phyloP scores from a whole-genome alignment of 495 filamentous ascomycete species.

The Pyronema omphalodes region DNA sequence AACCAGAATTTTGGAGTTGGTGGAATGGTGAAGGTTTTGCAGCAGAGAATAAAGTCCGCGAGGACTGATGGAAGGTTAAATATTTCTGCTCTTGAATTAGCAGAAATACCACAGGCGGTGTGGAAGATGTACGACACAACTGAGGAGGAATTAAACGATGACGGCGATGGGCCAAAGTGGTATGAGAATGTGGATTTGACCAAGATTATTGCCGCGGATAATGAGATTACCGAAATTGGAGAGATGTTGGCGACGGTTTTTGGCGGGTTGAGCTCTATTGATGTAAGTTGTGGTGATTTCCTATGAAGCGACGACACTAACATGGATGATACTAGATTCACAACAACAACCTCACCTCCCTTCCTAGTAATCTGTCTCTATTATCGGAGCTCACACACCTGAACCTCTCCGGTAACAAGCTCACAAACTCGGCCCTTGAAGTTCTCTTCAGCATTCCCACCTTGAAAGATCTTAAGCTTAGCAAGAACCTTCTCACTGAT shows the following conservation, averaged over 20 bases:
- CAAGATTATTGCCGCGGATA: constrained; percentile 75
- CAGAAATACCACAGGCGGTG: constrained; percentile 64
- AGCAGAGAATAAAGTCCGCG: constrained; percentile 56
- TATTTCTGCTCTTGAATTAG: constrained; percentile 68
- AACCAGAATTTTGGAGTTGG: constrained; percentile 42
- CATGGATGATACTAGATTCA: constrained; percentile 13
- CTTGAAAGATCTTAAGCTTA: constrained; percentile 63
- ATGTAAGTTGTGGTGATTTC: constrained; percentile 45
- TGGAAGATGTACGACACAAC: constrained; percentile 58
- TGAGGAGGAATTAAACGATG: constrained; percentile 38
- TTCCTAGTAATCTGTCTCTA: constrained; percentile 51
- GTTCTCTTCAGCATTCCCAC: constrained; percentile 48
- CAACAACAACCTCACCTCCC: constrained; percentile 44
- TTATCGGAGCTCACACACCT: constrained; percentile 43
- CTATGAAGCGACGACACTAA: constrained; percentile 2
- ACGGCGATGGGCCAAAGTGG: constrained; percentile 45
- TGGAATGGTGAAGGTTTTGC: constrained; percentile 41
- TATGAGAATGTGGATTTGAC: constrained; percentile 88
- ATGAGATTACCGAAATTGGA: constrained; percentile 58
- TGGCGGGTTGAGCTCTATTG: constrained; percentile 61
- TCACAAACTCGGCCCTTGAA: constrained; percentile 50
- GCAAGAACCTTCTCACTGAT: constrained; percentile 57
- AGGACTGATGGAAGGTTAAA: constrained; percentile 71
- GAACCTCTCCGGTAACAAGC: constrained; percentile 70
- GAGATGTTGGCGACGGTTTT: constrained; percentile 61